Evolutionary conservation across 2,329 filamentous ascomycete species (phyloP), one percentile per base, ranked within the genome.

Genomic region (Amauroascus verrucosus): DNA sequence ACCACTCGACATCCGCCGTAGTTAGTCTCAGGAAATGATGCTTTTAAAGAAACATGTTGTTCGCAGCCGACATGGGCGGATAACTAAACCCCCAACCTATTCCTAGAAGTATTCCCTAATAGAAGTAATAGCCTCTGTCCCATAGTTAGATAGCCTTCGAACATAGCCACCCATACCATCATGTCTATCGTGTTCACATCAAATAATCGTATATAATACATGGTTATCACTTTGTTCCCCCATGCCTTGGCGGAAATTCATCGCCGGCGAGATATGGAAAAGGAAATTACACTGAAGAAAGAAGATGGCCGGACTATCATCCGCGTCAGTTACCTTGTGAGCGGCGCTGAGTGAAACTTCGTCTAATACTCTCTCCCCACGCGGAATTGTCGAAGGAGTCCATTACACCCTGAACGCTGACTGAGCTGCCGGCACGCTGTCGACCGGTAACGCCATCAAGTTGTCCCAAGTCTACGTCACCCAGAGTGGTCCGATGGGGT

Each of bases 331-430:
- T 44, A 13, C 54, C 54, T 28, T 48, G 63, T 37, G 72, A 68
- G 58, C 79, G 74, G 62, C 75, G 76, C 63, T 75, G 78, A 51
- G 89, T 95, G 61, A 93, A 88, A 71, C 88, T 95, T 57, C 88
- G 79, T 58, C 89, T 78, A 59, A 96, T 89, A 74, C 87, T 95
- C 71, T 95, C 88, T 49, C 91, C 87, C 91, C 91, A 97, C 14
- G 86, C 84, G 16, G 88, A 93, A 63, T 91, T 86, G 63, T 93
- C 88, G 52, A 97, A 77, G 65, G 93, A 86, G 60, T 89, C 83
- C 67, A 90, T 81, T 60, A 94, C 86, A 62, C 89, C 85, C 46
- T 83, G 80, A 48, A 84, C 83, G 63, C 82, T 88, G 54, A 90
- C 83, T 4, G 77, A 76, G 67, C 85, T 89, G 52, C 62, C 32